Percentiles rank a stretch among this genome's conserved stretches.
These are phyloP conservation scores for Leptodontidium sp. DNA, from an alignment of 2,329 filamentous ascomycete species.

Conservation along the genomic window DNA sequence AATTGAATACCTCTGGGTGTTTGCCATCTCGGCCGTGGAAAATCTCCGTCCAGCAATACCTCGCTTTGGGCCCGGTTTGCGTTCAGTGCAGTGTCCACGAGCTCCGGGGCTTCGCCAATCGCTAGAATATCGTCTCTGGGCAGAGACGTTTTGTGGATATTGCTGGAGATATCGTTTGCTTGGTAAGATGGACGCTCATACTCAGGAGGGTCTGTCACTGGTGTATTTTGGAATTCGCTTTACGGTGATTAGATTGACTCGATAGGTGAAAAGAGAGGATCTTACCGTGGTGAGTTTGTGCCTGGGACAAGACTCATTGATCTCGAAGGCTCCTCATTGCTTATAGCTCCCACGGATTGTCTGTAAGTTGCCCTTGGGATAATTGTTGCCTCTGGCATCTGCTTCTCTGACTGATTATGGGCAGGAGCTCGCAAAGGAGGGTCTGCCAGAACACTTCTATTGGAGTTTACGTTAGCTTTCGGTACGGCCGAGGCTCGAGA, in stretches of 20 bases:
- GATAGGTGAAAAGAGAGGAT: neutral
- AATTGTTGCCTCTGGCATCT: neutral
- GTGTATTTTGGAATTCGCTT: neutral
- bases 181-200: conserved; percentile 26
- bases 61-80: too few relatives aligned
- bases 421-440: too few relatives aligned
- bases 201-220: conserved; percentile 18
- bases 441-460: neutral
- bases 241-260: neutral
- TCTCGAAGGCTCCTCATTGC: neutral
- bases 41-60: neutral
- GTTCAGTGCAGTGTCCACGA: neutral
- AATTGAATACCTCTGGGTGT: too few relatives aligned
- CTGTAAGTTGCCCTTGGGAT: neutral
- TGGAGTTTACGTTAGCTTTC: neutral
- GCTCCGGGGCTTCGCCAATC: neutral
- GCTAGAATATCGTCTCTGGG: too few relatives aligned
- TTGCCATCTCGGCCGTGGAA: neutral
- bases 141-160: too few relatives aligned
- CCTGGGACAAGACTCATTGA: neutral
- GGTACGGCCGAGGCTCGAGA: neutral
- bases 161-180: too few relatives aligned
- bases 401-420: neutral
- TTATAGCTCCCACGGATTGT: neutral
- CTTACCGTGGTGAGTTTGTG: neutral